Evolutionary conservation across 495 filamentous ascomycete species (phyloP), one percentile per base, ranked within the genome.

Genomic region (Lasiosphaeria hispida): DNA sequence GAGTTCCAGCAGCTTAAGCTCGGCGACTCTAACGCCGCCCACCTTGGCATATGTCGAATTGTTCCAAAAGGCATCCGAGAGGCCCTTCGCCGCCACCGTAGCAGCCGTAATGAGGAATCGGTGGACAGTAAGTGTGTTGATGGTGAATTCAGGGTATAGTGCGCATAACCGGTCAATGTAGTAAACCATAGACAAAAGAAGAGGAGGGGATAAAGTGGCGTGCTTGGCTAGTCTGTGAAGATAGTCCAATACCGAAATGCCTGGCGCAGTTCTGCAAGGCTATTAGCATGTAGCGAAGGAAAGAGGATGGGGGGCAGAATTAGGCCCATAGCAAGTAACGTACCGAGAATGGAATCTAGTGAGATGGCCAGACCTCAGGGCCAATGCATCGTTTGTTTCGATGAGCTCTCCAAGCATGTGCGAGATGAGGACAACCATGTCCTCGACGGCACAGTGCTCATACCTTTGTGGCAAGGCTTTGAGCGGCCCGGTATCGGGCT

Each of bases 111-210:
- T 98, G 11, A 98, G 81, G 69, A 97, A 97, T 9, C 94, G 91
- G 75, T 98, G 94, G 15, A 98, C 92, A 0, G 94, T 98, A 13
- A 98, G 80, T 38, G 88, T 94, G 63, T 87, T 94, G 48, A 98
- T 92, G 37, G 91, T 96, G 73, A 98, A 98, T 14, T 90, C 88
- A 7, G 91, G 87, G 67, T 96, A 97, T 30, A 94, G 74, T 4
- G 89, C 85, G 72, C 92, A 97, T 14, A 98, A 79, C n/a, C 89
- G 86, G 71, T 98, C 95, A 58, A 98, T 97, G 68, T 98, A 98
- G 68, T 93, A 97, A 52, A 98, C 94, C 92, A 98, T 98, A 59
- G 91, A 92, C n/a, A 98, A 82, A n/a, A 98, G 82, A 53, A 98
- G 89, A 6, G 94, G 92, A 6, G 94, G 92, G 7, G 89, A 89